Evolutionary conservation across 1,284 basidiomycete genomes (phyloP).

Genomic region (Ganoderma sinense): DNA sequence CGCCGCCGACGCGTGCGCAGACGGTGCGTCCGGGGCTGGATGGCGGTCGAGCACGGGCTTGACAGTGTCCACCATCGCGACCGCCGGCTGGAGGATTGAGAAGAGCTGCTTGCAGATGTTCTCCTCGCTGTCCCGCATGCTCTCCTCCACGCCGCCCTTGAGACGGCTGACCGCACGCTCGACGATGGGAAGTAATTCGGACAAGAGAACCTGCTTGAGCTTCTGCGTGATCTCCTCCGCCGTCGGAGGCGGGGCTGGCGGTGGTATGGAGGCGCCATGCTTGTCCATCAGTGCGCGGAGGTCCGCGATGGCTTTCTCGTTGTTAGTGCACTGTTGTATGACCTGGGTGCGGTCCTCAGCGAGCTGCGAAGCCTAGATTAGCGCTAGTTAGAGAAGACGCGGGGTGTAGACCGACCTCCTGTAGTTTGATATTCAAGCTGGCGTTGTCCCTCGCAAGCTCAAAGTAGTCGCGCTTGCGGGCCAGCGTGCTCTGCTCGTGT

Average conservation of each 20-base stretch:
- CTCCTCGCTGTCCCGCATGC: slow-evolving; percentile 21
- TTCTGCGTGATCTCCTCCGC: slow-evolving; percentile 24
- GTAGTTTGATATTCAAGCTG: slow-evolving; percentile 8
- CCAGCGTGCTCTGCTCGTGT: slow-evolving; percentile 10
- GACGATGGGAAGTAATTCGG: slow-evolving; percentile 14
- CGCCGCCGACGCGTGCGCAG: slow-evolving; percentile 3
- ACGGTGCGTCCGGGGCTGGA: slow-evolving; percentile 10
- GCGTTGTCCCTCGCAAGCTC: slow-evolving; percentile 21
- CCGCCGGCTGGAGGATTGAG: slow-evolving; percentile 13
- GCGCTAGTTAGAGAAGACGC: too few species aligned
- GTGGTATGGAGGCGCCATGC: slow-evolving; percentile 8
- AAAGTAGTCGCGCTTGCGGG: slow-evolving; percentile 18
- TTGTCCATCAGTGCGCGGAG: slow-evolving; percentile 13
- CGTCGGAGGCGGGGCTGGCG: slow-evolving; percentile 21
- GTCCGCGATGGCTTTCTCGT: slow-evolving; percentile 11
- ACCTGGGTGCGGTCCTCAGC: neutral
- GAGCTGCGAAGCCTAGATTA: slow-evolving; percentile 8
- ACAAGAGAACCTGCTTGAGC: slow-evolving; percentile 13
- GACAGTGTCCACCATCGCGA: slow-evolving; percentile 18
- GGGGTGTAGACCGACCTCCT: slow-evolving; percentile 7
- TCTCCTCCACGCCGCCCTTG: slow-evolving; percentile 22
- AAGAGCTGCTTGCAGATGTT: slow-evolving; percentile 23
- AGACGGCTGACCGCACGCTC: slow-evolving; percentile 14
- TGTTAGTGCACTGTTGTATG: neutral
- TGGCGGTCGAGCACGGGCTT: slow-evolving; percentile 17